Conservation (phyloP, 306 rosid species). For the Fagus crenata region DNA sequence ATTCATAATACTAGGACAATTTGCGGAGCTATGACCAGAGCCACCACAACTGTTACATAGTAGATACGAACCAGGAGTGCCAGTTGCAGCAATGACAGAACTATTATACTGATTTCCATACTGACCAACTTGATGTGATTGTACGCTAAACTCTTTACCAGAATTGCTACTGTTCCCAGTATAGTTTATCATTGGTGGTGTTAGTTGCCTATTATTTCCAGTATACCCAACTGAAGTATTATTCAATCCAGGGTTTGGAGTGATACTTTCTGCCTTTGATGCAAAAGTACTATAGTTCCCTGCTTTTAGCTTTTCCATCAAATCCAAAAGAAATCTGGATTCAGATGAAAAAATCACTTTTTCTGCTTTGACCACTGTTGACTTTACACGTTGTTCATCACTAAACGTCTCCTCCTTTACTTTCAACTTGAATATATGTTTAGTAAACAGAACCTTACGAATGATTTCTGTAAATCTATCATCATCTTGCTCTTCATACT, state of each 20-base stretch:
- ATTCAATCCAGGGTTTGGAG: slow-evolving; percentile 34
- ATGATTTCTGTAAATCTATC: slow-evolving; percentile 61
- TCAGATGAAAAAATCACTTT: slow-evolving; percentile 52
- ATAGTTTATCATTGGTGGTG: slow-evolving; percentile 34
- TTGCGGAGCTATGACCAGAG: slow-evolving; percentile 64
- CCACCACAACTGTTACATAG: slow-evolving; percentile 72
- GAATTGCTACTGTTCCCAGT: slow-evolving; percentile 29
- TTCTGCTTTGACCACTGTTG: slow-evolving; percentile 77
- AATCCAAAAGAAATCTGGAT: slow-evolving; percentile 47
- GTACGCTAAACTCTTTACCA: slow-evolving; percentile 49
- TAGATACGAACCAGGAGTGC: slow-evolving; percentile 33
- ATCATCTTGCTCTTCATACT: slow-evolving; percentile 69
- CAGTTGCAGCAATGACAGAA: slow-evolving; percentile 35
- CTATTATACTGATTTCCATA: slow-evolving; percentile 52
- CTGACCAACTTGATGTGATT: slow-evolving; percentile 49
- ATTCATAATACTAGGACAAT: slow-evolving; percentile 57
- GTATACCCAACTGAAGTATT: slow-evolving; percentile 31
- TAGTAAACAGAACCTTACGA: slow-evolving; percentile 60
- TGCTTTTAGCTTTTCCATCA: slow-evolving; percentile 55
- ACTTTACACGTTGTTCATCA: slow-evolving; percentile 85
- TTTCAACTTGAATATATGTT: slow-evolving; percentile 71
- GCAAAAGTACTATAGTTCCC: slow-evolving; percentile 33
- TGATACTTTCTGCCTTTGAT: slow-evolving; percentile 34
- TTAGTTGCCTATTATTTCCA: slow-evolving; percentile 42
- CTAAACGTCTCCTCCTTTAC: slow-evolving; percentile 78